phyloP scores from a whole-genome alignment of 495 filamentous ascomycete genomes.

The Aspergillus sclerotioniger region DNA sequence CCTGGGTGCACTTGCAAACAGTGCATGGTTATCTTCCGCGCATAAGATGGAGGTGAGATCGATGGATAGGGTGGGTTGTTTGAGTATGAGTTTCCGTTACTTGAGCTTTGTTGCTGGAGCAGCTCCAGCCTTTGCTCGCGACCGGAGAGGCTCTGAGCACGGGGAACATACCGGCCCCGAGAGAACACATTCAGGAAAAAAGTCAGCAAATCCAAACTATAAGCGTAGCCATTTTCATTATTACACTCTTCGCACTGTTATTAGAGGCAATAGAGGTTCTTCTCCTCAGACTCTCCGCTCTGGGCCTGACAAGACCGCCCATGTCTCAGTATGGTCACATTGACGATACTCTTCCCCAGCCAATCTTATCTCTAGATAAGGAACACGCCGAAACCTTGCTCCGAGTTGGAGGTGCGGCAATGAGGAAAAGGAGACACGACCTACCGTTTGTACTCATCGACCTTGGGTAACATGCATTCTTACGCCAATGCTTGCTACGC shows the following conservation, averaged over 20 bases:
- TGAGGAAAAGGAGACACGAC: no score
- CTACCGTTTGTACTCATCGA: no score
- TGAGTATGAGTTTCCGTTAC: neutral
- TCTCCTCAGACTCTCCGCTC: neutral
- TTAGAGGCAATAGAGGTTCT: neutral
- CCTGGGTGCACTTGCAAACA: conserved; percentile 14
- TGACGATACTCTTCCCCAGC: neutral
- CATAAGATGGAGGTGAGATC: conserved; percentile 1
- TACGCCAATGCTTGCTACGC: no score
- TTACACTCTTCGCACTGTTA: neutral
- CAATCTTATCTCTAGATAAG: neutral
- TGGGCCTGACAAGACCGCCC: neutral
- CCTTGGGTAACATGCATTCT: no score
- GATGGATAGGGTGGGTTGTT: conserved; percentile 4
- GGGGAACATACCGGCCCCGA: conserved; percentile 1
- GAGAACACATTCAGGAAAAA: neutral
- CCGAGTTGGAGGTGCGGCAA: no score
- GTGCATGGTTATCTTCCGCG: conserved; percentile 24
- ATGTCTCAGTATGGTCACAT: neutral
- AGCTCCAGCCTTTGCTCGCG: conserved; percentile 11
- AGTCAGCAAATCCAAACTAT: neutral
- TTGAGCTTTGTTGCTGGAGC: conserved; percentile 18
- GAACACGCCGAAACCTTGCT: neutral
- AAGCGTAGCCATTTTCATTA: neutral
- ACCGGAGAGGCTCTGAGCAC: conserved; percentile 14